Evolutionary conservation across 2,329 filamentous ascomycete species (phyloP), one percentile per base, ranked within the genome.

Genomic region (Pseudocercospora macadamiae): DNA sequence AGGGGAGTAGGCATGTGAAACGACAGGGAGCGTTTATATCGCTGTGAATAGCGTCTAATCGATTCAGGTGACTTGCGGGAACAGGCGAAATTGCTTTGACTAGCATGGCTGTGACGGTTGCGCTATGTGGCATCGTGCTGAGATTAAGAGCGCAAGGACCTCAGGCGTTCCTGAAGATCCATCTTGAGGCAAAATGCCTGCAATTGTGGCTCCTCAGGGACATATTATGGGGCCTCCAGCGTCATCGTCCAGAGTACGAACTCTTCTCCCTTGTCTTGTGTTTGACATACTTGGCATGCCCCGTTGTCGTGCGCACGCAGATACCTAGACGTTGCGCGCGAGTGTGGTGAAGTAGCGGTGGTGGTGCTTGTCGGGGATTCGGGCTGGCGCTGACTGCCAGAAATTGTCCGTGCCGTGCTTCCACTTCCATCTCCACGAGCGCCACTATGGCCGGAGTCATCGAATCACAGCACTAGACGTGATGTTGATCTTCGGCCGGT

Each of bases 71-170:
- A 59, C 19, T n/a, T 34, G 51, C 55, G 55, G 60, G 59, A 52
- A 16, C 32, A 61, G 57, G 57, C 60, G 63, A 64, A 54, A 64
- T 64, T 62, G 55, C 45, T 55, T 44, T 52, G 51, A 53, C 61
- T 64, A 59, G 60, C 55, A 51, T 56, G 60, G 23, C 39, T 44
- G 39, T 23, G 52, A 56, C 48, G 36, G 54, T 55, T 58, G 48
- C 55, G 57, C 52, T 54, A 59, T 55, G 53, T 48, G 55, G 47
- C 49, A 59, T 57, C 60, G 59, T 54, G 47, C 52, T 61, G 58
- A 61, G 60, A 62, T 64, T 61, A 56, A 28, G 30, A 16, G 54
- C 42, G 54, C 59, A 60, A 18, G 59, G 56, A 55, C 51, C 49
- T 48, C 36, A 42, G 18, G 37, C 19, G n/a, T 42, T 42, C 37